Evolutionary conservation across 257 asterid species (phyloP).

Genomic region (Solanum sejunctum): DNA sequence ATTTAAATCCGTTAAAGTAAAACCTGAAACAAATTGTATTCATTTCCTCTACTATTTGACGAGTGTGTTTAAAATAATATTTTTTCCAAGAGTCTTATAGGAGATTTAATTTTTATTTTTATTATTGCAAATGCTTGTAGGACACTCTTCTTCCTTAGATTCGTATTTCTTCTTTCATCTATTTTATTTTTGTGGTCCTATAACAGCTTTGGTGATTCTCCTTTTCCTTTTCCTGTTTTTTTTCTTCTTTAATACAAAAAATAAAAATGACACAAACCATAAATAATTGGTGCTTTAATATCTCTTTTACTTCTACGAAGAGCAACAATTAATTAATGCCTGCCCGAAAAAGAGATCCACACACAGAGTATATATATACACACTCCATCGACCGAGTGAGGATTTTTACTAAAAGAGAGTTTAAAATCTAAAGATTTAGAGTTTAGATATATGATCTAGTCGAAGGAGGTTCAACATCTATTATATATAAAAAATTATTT

Average conservation of each 20-base stretch:
- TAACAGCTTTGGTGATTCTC: background rate
- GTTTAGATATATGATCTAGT: too few relatives aligned
- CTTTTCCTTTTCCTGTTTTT: background rate
- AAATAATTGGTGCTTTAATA: background rate
- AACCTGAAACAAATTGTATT: background rate
- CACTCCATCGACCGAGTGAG: too few relatives aligned
- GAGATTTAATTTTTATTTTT: background rate
- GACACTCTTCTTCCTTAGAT: background rate
- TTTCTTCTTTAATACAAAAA: background rate
- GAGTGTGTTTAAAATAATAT: background rate
- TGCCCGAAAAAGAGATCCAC: background rate
- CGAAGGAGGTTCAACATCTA: too few relatives aligned
- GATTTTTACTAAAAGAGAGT: too few relatives aligned
- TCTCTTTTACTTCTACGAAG: background rate
- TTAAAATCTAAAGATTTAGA: too few relatives aligned
- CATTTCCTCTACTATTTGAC: background rate
- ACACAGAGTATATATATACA: background rate
- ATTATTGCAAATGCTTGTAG: background rate
- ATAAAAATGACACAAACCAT: background rate
- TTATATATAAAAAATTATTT: too few relatives aligned
- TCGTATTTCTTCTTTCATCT: background rate
- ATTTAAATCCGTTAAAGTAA: background rate
- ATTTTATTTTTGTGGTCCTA: background rate
- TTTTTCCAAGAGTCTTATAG: background rate
- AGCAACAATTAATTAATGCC: background rate